A percentile compares a stretch with the other conserved stretches of the same genome.
Conservation (phyloP, 352 stramenopile species). For the Aphanomyces stellatus region DNA sequence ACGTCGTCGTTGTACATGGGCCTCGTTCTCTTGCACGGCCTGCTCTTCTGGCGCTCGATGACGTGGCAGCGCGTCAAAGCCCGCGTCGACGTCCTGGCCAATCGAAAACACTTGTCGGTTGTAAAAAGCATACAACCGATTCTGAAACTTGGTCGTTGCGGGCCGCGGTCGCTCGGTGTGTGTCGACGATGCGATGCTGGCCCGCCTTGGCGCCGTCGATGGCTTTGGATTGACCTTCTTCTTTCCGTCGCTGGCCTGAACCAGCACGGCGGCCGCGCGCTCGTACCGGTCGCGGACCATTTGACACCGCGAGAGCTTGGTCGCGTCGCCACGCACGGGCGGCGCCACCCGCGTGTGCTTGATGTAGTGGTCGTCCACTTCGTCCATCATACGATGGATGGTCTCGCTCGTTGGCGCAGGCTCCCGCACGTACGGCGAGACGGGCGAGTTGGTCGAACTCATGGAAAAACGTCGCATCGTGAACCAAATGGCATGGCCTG, state of each 20-base stretch:
- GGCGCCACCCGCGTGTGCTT: constrained; percentile 27
- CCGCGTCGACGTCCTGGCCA: background rate
- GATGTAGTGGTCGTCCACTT: constrained; percentile 39
- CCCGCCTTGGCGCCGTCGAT: no score
- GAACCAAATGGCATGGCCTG: no score
- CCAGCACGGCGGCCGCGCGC: background rate
- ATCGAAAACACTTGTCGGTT: constrained; percentile 10
- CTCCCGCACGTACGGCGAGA: constrained; percentile 40
- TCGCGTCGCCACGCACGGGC: constrained; percentile 34
- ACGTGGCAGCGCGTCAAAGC: background rate
- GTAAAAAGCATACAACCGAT: constrained; percentile 22
- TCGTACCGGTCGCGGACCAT: constrained; percentile 8
- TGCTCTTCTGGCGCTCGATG: background rate
- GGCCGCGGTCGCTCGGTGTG: no score
- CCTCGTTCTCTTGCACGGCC: background rate
- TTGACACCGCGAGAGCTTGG: constrained; percentile 42
- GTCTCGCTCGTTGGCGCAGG: constrained; percentile 27
- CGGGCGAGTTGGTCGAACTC: background rate
- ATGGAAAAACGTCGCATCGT: background rate
- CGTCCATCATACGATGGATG: constrained; percentile 48
- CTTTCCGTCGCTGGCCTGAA: no score
- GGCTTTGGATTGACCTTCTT: no score
- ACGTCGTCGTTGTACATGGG: background rate
- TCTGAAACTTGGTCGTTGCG: no score
- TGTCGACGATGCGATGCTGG: no score